A percentile compares a stretch with the other conserved stretches of the same genome.
phyloP scores from a whole-genome alignment of 768 basidiomycete genomes.

The Podaxis sp. region DNA sequence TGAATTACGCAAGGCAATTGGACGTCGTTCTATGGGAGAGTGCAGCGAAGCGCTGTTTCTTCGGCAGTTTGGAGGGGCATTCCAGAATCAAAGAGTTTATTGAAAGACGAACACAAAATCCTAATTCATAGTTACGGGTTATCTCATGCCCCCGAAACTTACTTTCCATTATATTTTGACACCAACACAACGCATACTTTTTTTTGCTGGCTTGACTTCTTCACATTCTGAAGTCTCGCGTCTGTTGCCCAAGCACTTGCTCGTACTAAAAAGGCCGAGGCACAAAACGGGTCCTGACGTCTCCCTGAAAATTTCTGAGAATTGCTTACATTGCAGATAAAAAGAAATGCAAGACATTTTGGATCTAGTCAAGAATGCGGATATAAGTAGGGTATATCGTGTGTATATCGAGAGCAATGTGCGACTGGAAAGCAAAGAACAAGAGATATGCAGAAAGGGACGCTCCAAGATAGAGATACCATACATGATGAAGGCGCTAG shows the following conservation, averaged over 20 bases:
- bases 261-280: too few relatives aligned
- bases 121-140: not conserved
- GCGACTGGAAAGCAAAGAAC: not conserved
- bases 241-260: too few relatives aligned
- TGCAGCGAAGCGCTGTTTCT: slow-evolving; percentile 69
- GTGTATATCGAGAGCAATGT: not conserved
- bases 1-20: slow-evolving; percentile 80
- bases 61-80: slow-evolving; percentile 76
- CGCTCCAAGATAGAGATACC: slow-evolving; percentile 7
- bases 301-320: too few relatives aligned
- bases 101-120: slow-evolving; percentile 48
- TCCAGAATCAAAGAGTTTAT: slow-evolving; percentile 76
- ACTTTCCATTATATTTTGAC: not conserved
- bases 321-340: too few relatives aligned
- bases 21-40: slow-evolving; percentile 85
- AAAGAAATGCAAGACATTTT: too few relatives aligned
- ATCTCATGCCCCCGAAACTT: not conserved
- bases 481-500: not conserved
- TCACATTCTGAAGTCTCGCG: too few relatives aligned
- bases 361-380: not conserved
- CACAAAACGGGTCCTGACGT: too few relatives aligned
- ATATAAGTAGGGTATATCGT: not conserved
- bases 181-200: not conserved
- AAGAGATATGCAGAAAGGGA: slow-evolving; percentile 1
- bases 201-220: not conserved